phyloP scores from a whole-genome alignment of 1,284 basidiomycete genomes.

The Testicularia cyperi region DNA sequence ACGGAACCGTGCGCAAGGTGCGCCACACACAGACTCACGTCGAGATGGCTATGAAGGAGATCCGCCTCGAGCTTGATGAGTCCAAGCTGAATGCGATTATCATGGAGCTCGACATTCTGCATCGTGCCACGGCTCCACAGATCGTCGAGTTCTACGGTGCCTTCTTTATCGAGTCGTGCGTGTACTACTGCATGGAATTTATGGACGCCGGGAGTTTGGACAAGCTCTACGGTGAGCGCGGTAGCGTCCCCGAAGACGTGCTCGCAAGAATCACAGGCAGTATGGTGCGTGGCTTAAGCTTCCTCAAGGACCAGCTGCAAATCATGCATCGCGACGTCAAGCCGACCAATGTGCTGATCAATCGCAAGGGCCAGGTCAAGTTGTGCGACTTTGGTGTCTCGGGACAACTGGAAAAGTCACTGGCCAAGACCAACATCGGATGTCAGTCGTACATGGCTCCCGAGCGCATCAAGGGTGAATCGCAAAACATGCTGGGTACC shows the following conservation, averaged over 20 bases:
- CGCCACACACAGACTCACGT: conserved; percentile 91
- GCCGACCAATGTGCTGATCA: conserved; percentile 93
- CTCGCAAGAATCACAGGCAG: conserved; percentile 78
- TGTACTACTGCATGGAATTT: conserved; percentile 99
- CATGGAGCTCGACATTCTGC: conserved; percentile 96
- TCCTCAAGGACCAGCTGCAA: conserved; percentile 91
- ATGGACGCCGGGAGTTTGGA: conserved; percentile 96
- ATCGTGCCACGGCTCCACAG: conserved; percentile 83
- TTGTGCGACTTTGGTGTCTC: conserved; percentile 98
- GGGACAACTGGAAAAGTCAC: conserved; percentile 89
- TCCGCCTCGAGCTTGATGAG: conserved; percentile 92
- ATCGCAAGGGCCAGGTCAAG: conserved; percentile 84
- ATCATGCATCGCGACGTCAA: conserved; percentile 98
- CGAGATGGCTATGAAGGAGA: conserved; percentile 99
- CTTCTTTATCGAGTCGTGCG: conserved; percentile 97
- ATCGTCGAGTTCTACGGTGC: conserved; percentile 99
- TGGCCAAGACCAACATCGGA: conserved; percentile 97
- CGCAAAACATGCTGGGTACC: conserved; percentile 78
- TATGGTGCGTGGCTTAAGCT: conserved; percentile 89
- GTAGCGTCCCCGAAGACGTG: conserved; percentile 75
- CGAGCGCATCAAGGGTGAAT: conserved; percentile 92
- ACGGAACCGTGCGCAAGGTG: conserved; percentile 94
- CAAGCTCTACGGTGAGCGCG: conserved; percentile 66
- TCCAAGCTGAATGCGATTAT: conserved; percentile 93
- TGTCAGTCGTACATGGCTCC: conserved; percentile 99